Percentiles rank a stretch among this genome's conserved stretches.
These are phyloP conservation scores for Monarda citriodora DNA, from an alignment of 305 asterid species.

Conservation along the genomic window DNA sequence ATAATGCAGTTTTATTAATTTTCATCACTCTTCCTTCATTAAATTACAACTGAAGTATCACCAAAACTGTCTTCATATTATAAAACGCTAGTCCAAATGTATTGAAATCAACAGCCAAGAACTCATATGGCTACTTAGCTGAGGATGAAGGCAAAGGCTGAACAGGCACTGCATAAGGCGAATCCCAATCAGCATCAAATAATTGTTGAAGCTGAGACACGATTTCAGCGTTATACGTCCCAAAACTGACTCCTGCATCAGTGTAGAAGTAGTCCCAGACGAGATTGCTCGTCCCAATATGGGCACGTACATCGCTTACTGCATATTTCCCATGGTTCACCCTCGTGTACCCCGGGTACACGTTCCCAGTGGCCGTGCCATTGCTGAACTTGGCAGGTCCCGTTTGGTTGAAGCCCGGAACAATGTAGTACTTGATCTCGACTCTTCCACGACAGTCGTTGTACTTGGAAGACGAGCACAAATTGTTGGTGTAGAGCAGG, in stretches of 20 bases:
- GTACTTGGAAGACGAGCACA: conserved; percentile 73
- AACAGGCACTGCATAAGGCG: conserved; percentile 72
- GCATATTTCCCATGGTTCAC: conserved; percentile 94
- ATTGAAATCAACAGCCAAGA: background rate
- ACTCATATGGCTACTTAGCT: background rate
- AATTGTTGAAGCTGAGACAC: conserved; percentile 76
- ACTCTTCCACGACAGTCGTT: conserved; percentile 72
- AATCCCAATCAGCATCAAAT: conserved; percentile 90
- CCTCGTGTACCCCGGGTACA: conserved; percentile 77
- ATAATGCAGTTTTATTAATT: background rate
- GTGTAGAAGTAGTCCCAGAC: conserved; percentile 88
- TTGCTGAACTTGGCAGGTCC: conserved; percentile 58
- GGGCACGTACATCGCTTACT: conserved; percentile 78
- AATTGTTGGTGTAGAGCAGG: conserved; percentile 69
- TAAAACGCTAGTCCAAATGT: background rate
- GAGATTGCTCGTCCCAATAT: conserved; percentile 84
- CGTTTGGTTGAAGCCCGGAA: conserved; percentile 81
- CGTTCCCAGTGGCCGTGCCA: conserved; percentile 58
- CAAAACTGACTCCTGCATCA: conserved; percentile 85
- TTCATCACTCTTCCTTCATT: too few species aligned
- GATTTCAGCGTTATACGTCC: conserved; percentile 63
- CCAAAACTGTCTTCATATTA: background rate
- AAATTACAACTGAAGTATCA: too few species aligned
- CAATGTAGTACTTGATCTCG: conserved; percentile 81
- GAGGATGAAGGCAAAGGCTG: conserved; percentile 22